A percentile compares a stretch with the other conserved stretches of the same genome.
phyloP scores from a whole-genome alignment of 2,329 filamentous ascomycete genomes.

The Ascosphaera apis region DNA sequence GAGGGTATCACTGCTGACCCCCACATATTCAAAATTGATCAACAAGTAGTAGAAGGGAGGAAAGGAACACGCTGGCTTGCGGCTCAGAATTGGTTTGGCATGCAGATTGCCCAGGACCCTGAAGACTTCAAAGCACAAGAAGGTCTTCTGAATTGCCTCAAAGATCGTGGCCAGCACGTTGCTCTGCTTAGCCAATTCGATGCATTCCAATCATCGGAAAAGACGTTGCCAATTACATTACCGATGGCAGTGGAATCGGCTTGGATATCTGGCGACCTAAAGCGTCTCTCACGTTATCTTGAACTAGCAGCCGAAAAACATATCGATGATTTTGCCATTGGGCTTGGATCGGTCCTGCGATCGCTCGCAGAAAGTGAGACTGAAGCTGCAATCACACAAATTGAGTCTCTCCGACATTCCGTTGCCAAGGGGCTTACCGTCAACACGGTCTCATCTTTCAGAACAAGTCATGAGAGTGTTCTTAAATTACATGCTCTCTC shows the following conservation, averaged over 20 bases:
- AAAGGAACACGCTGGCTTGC: conserved; percentile 87
- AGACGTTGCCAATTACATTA: conserved; percentile 39
- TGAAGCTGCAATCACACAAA: conserved; percentile 29
- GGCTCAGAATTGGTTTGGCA: conserved; percentile 94
- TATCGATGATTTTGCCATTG: conserved; percentile 56
- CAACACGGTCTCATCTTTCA: conserved; percentile 56
- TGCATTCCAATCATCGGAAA: conserved; percentile 34
- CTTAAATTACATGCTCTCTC: conserved; percentile 69
- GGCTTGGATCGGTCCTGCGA: conserved; percentile 44
- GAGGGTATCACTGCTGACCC: conserved; percentile 83
- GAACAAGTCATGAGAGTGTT: conserved; percentile 64
- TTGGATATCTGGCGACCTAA: conserved; percentile 73
- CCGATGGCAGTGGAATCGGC: conserved; percentile 77
- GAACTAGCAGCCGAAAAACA: conserved; percentile 12
- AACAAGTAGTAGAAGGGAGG: conserved; percentile 77
- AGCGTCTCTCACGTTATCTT: conserved; percentile 46
- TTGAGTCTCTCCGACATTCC: conserved; percentile 43
- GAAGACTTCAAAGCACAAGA: conserved; percentile 55
- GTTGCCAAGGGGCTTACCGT: conserved; percentile 53
- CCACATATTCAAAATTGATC: conserved; percentile 69
- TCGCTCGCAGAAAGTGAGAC: conserved; percentile 32
- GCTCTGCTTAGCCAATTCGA: conserved; percentile 71
- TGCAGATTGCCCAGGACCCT: conserved; percentile 60
- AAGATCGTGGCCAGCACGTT: conserved; percentile 91
- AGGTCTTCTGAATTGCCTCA: conserved; percentile 67